These are phyloP conservation scores for Clarkia xantiana DNA, from an alignment of 345 rosid species.

Conservation along the genomic window DNA sequence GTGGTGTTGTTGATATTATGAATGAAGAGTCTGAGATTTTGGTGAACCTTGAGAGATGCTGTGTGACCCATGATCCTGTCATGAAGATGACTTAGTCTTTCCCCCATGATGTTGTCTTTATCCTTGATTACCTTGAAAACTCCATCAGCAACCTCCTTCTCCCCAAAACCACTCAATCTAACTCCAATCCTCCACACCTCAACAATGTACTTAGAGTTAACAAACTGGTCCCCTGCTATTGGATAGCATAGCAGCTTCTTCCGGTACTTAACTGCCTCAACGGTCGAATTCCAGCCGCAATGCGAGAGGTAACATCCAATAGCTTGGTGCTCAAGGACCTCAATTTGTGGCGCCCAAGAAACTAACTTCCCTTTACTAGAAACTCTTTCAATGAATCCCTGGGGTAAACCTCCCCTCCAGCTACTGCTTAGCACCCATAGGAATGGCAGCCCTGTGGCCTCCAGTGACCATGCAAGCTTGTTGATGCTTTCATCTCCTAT, in stretches of 20 bases:
- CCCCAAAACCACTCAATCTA: not conserved
- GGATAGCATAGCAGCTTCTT: slow-evolving; percentile 53
- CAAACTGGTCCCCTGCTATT: slow-evolving; percentile 67
- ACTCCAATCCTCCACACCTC: slow-evolving; percentile 6
- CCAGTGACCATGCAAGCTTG: slow-evolving; percentile 37
- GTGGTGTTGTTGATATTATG: slow-evolving; percentile 7
- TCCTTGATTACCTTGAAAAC: slow-evolving; percentile 33
- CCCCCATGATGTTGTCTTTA: slow-evolving; percentile 22
- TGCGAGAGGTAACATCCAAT: slow-evolving; percentile 54
- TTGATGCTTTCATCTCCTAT: slow-evolving; percentile 42
- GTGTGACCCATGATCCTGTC: slow-evolving; percentile 28
- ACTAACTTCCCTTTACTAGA: slow-evolving; percentile 35
- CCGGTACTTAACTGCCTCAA: slow-evolving; percentile 42
- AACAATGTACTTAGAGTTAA: slow-evolving; percentile 33
- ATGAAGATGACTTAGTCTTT: slow-evolving; percentile 22
- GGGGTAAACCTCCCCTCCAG: slow-evolving; percentile 53
- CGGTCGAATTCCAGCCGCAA: slow-evolving; percentile 88
- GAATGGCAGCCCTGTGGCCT: slow-evolving; percentile 32
- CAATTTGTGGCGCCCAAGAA: slow-evolving; percentile 61
- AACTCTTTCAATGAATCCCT: slow-evolving; percentile 27
- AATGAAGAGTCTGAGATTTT: slow-evolving; percentile 17
- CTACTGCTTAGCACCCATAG: slow-evolving; percentile 40
- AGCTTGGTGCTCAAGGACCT: slow-evolving; percentile 31
- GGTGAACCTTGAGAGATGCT: slow-evolving; percentile 11
- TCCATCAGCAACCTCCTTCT: slow-evolving; percentile 15